A percentile compares a stretch with the other conserved stretches of the same genome.
Evolutionary conservation across 2,329 filamentous ascomycete species (phyloP).

Genomic region (Sphaerulina vaccinii): DNA sequence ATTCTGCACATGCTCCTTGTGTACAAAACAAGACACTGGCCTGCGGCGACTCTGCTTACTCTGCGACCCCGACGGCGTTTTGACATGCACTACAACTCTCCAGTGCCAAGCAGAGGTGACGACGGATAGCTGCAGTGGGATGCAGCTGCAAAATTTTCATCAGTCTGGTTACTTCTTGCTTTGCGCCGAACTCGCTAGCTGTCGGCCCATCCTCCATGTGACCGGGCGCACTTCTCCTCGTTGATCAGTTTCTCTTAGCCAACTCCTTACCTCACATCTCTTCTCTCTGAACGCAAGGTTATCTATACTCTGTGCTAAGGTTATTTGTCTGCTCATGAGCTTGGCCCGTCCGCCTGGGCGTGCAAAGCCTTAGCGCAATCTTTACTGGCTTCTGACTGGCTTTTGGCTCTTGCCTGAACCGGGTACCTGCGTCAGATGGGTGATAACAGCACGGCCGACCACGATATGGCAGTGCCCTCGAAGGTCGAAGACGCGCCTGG

Average conservation of each 20-base stretch:
- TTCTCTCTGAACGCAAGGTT: slow-evolving; percentile 36
- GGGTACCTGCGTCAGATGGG: slow-evolving; percentile 53
- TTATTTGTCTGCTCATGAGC: slow-evolving; percentile 28
- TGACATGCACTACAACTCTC: not conserved
- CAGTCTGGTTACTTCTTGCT: slow-evolving; percentile 9
- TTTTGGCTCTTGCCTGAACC: slow-evolving; percentile 29
- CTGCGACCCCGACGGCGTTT: not conserved
- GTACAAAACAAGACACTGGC: not conserved
- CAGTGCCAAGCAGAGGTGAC: not conserved
- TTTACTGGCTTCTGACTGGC: slow-evolving; percentile 30
- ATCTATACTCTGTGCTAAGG: slow-evolving; percentile 37
- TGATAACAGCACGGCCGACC: slow-evolving; percentile 42
- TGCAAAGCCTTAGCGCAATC: slow-evolving; percentile 36
- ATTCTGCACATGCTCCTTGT: not conserved
- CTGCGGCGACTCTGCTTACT: not conserved
- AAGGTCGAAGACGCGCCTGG: slow-evolving; percentile 46
- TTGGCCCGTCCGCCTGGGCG: slow-evolving; percentile 26
- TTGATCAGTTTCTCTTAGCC: slow-evolving; percentile 30
- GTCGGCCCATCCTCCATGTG: slow-evolving; percentile 9
- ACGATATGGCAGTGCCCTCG: slow-evolving; percentile 46
- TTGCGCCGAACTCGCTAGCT: slow-evolving; percentile 12
- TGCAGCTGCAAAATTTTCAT: not conserved
- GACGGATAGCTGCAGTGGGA: not conserved
- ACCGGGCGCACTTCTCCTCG: slow-evolving; percentile 23
- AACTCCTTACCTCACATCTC: slow-evolving; percentile 33